A percentile compares a stretch with the other conserved stretches of the same genome.
phyloP scores from a whole-genome alignment of 2,329 filamentous ascomycete genomes.

The Scortechinia acanthostroma region DNA sequence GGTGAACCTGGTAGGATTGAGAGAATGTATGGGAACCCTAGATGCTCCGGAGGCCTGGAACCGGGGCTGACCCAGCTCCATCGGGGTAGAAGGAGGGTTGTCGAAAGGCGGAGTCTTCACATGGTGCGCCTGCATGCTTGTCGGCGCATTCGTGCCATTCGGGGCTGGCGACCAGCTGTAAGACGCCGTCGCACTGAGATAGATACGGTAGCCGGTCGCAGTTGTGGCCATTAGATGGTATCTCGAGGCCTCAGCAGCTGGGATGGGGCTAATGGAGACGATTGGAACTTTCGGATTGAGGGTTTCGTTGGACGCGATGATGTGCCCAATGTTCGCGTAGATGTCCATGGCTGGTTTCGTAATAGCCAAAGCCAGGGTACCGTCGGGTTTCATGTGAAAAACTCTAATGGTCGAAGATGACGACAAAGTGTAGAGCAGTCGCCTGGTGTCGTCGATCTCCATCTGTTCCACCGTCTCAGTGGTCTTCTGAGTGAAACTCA shows the following conservation, averaged over 20 bases:
- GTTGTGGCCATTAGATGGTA: slow-evolving; percentile 87
- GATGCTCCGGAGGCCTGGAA: not conserved
- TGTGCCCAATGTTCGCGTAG: slow-evolving; percentile 73
- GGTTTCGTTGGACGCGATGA: slow-evolving; percentile 68
- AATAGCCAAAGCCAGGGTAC: slow-evolving; percentile 55
- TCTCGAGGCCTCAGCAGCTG: slow-evolving; percentile 70
- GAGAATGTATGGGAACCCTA: slow-evolving; percentile 33
- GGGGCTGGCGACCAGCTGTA: slow-evolving; percentile 57
- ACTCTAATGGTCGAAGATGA: slow-evolving; percentile 82
- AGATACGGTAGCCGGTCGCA: slow-evolving; percentile 82
- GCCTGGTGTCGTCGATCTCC: slow-evolving; percentile 79
- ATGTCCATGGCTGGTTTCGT: slow-evolving; percentile 56
- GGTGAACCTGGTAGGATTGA: slow-evolving; percentile 40
- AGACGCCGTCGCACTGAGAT: slow-evolving; percentile 81
- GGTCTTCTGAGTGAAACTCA: slow-evolving; percentile 34
- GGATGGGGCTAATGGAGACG: slow-evolving; percentile 79
- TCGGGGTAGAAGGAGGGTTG: slow-evolving; percentile 22
- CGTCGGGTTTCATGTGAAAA: slow-evolving; percentile 71
- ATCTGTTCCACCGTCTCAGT: slow-evolving; percentile 70
- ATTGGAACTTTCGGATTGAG: slow-evolving; percentile 67
- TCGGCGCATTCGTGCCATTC: slow-evolving; percentile 61
- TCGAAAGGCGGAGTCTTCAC: slow-evolving; percentile 80
- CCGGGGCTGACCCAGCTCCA: slow-evolving; percentile 21
- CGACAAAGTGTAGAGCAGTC: slow-evolving; percentile 84
- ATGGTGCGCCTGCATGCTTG: slow-evolving; percentile 95